Conservation (phyloP, 2,329 filamentous ascomycete genomes). For the Pseudogymnoascus sp. region DNA sequence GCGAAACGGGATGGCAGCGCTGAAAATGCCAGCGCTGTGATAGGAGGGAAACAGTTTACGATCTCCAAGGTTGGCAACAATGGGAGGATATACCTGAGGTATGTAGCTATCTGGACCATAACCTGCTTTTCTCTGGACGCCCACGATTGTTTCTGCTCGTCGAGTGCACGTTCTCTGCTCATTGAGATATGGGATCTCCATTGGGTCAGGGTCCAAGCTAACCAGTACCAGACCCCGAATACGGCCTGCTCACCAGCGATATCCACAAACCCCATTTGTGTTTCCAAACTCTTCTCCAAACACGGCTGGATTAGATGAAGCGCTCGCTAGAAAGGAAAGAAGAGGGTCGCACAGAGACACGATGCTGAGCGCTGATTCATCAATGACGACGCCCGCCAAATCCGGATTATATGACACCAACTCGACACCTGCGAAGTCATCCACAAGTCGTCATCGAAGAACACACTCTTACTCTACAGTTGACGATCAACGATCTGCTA, state of each 20-base stretch:
- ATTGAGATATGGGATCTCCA: slow-evolving; percentile 11
- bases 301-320: slow-evolving; percentile 46
- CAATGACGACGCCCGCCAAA: slow-evolving; percentile 24
- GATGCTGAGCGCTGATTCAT: slow-evolving; percentile 20
- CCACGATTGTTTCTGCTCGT: slow-evolving; percentile 23
- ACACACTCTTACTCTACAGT: slow-evolving; percentile 71
- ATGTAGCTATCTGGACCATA: slow-evolving; percentile 16
- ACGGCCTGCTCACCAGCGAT: slow-evolving; percentile 52
- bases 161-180: slow-evolving; percentile 8
- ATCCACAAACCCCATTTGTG: slow-evolving; percentile 51
- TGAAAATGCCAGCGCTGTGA: slow-evolving; percentile 51
- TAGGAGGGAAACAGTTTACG: slow-evolving; percentile 46
- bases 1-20: slow-evolving; percentile 49
- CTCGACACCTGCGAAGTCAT: slow-evolving; percentile 12
- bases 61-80: slow-evolving; percentile 79
- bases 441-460: slow-evolving; percentile 42
- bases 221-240: slow-evolving; percentile 46
- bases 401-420: slow-evolving; percentile 22
- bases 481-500: slow-evolving; percentile 50
- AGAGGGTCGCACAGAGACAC: slow-evolving; percentile 22
- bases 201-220: slow-evolving; percentile 7
- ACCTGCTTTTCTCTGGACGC: slow-evolving; percentile 15
- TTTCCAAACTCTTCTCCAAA: slow-evolving; percentile 54
- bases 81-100: slow-evolving; percentile 76
- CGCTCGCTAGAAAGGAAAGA: slow-evolving; percentile 27